Evolutionary conservation across 2,329 filamentous ascomycete species (phyloP).

Genomic region (Sclerotinia spermophila): DNA sequence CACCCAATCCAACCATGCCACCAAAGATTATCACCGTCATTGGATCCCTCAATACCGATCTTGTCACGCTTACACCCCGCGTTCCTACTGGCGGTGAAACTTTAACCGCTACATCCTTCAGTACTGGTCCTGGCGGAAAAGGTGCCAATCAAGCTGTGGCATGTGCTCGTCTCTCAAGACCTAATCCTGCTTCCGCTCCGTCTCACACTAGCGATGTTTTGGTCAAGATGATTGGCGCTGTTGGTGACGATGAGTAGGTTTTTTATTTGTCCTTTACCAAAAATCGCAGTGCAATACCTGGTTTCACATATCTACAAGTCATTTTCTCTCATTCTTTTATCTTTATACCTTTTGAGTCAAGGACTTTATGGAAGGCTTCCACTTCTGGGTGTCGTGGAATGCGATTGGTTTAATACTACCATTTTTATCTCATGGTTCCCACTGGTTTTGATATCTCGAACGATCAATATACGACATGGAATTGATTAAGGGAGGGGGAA

Average conservation of each 20-base stretch:
- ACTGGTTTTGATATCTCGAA: background rate
- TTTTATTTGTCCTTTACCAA: background rate
- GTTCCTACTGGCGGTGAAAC: slow-evolving; percentile 85
- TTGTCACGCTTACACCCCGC: slow-evolving; percentile 82
- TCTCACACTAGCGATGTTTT: slow-evolving; percentile 35
- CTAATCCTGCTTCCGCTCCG: slow-evolving; percentile 37
- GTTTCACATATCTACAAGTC: background rate
- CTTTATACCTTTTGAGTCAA: background rate
- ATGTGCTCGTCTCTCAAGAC: slow-evolving; percentile 73
- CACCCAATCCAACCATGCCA: slow-evolving; percentile 22
- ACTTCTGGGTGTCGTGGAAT: too few species aligned
- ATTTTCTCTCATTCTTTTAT: background rate
- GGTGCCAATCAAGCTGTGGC: slow-evolving; percentile 94
- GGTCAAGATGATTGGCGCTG: slow-evolving; percentile 71
- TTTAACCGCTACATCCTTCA: slow-evolving; percentile 72
- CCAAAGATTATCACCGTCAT: slow-evolving; percentile 66
- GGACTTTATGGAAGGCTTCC: background rate
- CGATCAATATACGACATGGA: background rate
- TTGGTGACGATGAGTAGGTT: slow-evolving; percentile 45
- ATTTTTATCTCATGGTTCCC: background rate
- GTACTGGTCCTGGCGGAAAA: slow-evolving; percentile 83
- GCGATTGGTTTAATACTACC: background rate
- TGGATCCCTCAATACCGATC: slow-evolving; percentile 91
- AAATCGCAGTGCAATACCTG: background rate
- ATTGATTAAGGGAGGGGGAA: background rate